Evolutionary conservation across 139 green algal genomes (phyloP), one percentile per base, ranked within the genome.

Genomic region (Limnomonas spitsbergensis): DNA sequence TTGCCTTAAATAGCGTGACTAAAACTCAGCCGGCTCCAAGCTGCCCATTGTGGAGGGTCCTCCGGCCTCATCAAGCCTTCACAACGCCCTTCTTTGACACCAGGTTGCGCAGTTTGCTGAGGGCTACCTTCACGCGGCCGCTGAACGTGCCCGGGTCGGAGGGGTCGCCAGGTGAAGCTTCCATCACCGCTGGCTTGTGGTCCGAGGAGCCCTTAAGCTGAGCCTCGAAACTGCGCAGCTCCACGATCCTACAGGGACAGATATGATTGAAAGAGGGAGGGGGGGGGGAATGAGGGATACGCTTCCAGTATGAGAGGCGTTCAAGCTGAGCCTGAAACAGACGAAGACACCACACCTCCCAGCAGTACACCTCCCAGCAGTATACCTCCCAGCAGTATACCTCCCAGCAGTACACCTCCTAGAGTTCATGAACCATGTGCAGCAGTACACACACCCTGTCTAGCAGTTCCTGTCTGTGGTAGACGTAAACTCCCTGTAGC

Each of bases 221-320:
- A 26, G 34, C 68, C 68, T 74, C 68, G 68, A 74, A 74, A 24
- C 35, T 47, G 35, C 68, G 35, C 35, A 74, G 34, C 68, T 74
- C 68, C 4, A 27, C 29, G 20, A 74, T 40, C 20, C 68, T 74
- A 20, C 29, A n/a, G n/a, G n/a, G n/a, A n/a, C n/a, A n/a, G n/a
- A n/a, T n/a, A n/a, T n/a, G n/a, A n/a, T n/a, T n/a, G n/a, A n/a
- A n/a, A n/a, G 14, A 70, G 56, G 27, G n/a, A 70, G 56, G 9
- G 27, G 47, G 14, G 20, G 14, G 14, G 47, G 14, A 61, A 70
- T 4, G 27, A 38, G 29, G 56, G 56, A 32, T 24, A 38, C 14
- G 29, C 7, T 7, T 37, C n/a, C 56, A 70, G 27, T 24, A 20
- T 20, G 29, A 70, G n/a, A 9, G 9, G 29, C 7, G 56, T 7